Percentiles rank a stretch among this genome's conserved stretches.
These are phyloP conservation scores for Claviceps sp. DNA, from an alignment of 2,329 filamentous ascomycete genomes.

Conservation along the genomic window DNA sequence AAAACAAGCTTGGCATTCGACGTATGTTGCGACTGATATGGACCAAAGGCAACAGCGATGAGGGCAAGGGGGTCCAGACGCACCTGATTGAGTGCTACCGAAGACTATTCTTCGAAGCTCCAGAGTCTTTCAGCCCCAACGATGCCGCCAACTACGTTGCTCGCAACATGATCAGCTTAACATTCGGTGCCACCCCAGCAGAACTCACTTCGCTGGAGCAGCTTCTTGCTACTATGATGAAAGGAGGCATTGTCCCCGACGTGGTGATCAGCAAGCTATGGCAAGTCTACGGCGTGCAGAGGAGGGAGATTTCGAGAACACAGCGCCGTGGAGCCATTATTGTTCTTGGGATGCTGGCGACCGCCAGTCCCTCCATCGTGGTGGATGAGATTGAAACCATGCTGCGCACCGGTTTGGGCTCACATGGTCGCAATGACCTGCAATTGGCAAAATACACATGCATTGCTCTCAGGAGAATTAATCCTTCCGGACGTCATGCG, in stretches of 20 bases:
- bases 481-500: slow-evolving; percentile 65
- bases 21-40: slow-evolving; percentile 95
- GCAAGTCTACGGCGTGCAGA: slow-evolving; percentile 94
- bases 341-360: slow-evolving; percentile 88
- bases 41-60: slow-evolving; percentile 98
- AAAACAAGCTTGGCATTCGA: slow-evolving; percentile 81
- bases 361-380: slow-evolving; percentile 84
- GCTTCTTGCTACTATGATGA: slow-evolving; percentile 95
- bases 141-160: slow-evolving; percentile 93
- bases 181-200: slow-evolving; percentile 86
- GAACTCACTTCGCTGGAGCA: slow-evolving; percentile 94
- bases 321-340: slow-evolving; percentile 92
- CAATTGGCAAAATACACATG: slow-evolving; percentile 91
- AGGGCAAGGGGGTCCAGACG: slow-evolving; percentile 93
- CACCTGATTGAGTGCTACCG: slow-evolving; percentile 97
- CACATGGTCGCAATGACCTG: slow-evolving; percentile 67
- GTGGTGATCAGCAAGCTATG: slow-evolving; percentile 83
- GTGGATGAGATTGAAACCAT: slow-evolving; percentile 93
- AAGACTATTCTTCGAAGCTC: slow-evolving; percentile 89
- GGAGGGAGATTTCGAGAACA: slow-evolving; percentile 79
- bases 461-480: slow-evolving; percentile 82
- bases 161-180: slow-evolving; percentile 97
- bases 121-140: slow-evolving; percentile 73
- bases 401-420: slow-evolving; percentile 76
- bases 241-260: slow-evolving; percentile 72